Conservation (phyloP, 345 rosid species). For the Carallia pectinifolia region DNA sequence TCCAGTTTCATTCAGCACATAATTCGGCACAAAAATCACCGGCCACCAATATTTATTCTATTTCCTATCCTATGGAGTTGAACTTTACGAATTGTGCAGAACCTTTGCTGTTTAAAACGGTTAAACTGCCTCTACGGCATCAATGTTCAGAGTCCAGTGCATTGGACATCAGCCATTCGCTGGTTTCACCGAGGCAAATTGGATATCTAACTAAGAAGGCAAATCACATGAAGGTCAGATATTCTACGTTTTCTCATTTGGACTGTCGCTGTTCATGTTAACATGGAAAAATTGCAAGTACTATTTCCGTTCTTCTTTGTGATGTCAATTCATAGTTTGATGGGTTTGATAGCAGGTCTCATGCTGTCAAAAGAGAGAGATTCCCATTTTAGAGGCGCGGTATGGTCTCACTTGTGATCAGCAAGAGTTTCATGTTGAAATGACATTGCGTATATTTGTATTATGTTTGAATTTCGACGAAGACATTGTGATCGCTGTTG, state of each 20-base stretch:
- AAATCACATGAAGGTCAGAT: conserved; percentile 26
- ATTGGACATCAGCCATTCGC: conserved; percentile 29
- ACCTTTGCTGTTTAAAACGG: conserved; percentile 27
- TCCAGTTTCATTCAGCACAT: too few species aligned
- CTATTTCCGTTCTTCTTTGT: neutral
- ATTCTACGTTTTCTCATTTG: neutral
- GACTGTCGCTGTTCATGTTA: neutral
- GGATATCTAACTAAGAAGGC: conserved; percentile 8
- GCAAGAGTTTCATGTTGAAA: too few species aligned
- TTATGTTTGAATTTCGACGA: too few species aligned
- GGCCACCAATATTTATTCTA: too few species aligned
- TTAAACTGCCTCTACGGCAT: conserved; percentile 30
- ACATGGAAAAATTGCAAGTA: neutral
- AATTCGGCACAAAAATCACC: too few species aligned
- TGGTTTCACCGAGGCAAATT: conserved; percentile 8
- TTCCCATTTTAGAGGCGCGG: conserved; percentile 58
- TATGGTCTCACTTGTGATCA: conserved; percentile 20
- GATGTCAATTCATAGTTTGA: neutral
- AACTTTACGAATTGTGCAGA: conserved; percentile 27
- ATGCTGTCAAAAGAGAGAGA: conserved; percentile 53
- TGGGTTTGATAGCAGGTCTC: conserved; percentile 37
- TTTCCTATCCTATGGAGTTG: too few species aligned
- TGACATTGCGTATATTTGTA: too few species aligned
- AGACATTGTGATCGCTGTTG: too few species aligned
- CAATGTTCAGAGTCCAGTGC: conserved; percentile 28